Percentiles rank a stretch among this genome's conserved stretches.
These are phyloP conservation scores for Bipolaris sorokiniana DNA, from an alignment of 2,329 filamentous ascomycete species.

Conservation along the genomic window DNA sequence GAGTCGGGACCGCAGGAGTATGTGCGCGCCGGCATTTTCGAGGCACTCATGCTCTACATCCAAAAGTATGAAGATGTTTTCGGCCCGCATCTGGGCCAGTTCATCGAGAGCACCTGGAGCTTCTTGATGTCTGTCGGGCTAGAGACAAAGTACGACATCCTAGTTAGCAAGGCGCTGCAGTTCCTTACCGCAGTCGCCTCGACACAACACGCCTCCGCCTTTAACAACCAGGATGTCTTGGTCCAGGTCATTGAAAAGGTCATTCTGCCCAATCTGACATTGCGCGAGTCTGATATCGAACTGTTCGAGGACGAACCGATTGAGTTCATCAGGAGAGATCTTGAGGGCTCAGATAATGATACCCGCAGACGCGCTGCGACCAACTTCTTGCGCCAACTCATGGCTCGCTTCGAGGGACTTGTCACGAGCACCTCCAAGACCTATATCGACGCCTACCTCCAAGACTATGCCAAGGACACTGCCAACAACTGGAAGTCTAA, in stretches of 20 bases:
- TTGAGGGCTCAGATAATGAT: conserved; percentile 95
- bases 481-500: conserved; percentile 90
- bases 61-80: conserved; percentile 97
- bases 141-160: conserved; percentile 90
- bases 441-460: conserved; percentile 86
- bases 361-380: conserved; percentile 90
- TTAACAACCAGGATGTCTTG: conserved; percentile 81
- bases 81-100: conserved; percentile 76
- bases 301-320: conserved; percentile 98
- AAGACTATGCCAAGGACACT: conserved; percentile 69
- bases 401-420: conserved; percentile 83
- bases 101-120: conserved; percentile 90
- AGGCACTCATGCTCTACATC: conserved; percentile 85
- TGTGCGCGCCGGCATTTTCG: conserved; percentile 92
- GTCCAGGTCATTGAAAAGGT: conserved; percentile 94
- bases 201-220: conserved; percentile 77
- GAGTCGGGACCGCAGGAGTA: conserved; percentile 85
- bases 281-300: conserved; percentile 93
- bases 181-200: conserved; percentile 90
- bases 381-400: conserved; percentile 87
- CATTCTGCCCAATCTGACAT: conserved; percentile 86
- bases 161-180: conserved; percentile 92
- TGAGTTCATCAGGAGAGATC: conserved; percentile 92
- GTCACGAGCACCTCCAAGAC: conserved; percentile 87
- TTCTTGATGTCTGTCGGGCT: conserved; percentile 84